Base-by-base conservation (phyloP, 805 yeast species). In the Saccharomycopsis sp. region DNA sequence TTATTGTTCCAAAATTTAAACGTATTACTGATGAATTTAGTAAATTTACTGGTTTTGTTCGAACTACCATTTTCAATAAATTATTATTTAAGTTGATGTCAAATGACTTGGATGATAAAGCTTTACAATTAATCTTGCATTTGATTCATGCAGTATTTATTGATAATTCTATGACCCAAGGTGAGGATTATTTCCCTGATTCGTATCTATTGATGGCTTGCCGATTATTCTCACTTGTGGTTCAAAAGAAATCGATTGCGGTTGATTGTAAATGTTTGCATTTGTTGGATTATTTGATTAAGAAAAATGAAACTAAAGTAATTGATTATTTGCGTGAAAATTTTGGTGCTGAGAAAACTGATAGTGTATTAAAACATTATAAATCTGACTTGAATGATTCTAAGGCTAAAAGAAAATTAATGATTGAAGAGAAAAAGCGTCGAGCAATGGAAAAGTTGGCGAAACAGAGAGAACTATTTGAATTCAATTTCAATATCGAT, bases 121-220 rank as follows among this genome's bases (percentile, higher is more conserved):
- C 67, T 53, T 59, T 81, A 28, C 74, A 77, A 14, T 77, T 75
- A 35, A 55, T 80, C n/a, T 65, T 85, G 31, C 93, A 84, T 57
- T 65, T 85, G 40, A 51, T 81, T 2, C 87, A 84, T 62, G 89
- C 85, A 4, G 65, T 80, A 5, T 55, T 83, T 16, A 54, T 64
- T 23, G 82, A 79, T 55, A 71, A 70, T 43, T 78, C 72, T 48
- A 38, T 53, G 22, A 51, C 64, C 2, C 59, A 67, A 51, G 81
- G 77, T 1, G 45, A 56, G 7, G 44, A 56, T 1, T 63, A 70
- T 35, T 51, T 71, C 20, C 66, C 70, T 26, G 70, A 69, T n/a
- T 54, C 62, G 2, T 78, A 73, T 49, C 59, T 74, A n/a, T 62
- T 65, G 20, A 73, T 76, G 14, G 35, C 35, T 31, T 31, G 35